phyloP scores from a whole-genome alignment of 192 early-diverging fungal genomes.

The Funneliformis geosporum region DNA sequence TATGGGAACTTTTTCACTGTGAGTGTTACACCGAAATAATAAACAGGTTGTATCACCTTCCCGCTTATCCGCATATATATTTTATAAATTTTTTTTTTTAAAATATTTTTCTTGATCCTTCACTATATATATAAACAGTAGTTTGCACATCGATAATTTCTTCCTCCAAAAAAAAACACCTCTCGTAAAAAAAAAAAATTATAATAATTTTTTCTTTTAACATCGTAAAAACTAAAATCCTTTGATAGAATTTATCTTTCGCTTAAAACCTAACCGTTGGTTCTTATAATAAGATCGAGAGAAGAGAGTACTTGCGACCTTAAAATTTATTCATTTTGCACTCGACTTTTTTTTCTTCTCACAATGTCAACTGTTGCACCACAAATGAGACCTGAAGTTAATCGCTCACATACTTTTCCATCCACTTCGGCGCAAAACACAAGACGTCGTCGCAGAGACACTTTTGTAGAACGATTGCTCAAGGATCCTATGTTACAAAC shows the following conservation, averaged over 20 bases:
- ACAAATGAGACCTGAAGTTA: neutral
- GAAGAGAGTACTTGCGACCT: neutral
- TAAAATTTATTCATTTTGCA: neutral
- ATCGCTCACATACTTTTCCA: neutral
- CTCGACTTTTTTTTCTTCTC: neutral
- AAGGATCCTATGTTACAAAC: constrained; percentile 31
- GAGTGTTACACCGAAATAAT: neutral
- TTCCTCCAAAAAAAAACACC: neutral
- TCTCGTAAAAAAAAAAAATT: neutral
- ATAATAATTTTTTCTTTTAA: neutral
- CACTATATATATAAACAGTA: neutral
- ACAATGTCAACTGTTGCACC: neutral
- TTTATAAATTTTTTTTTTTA: neutral
- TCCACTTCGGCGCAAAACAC: no score
- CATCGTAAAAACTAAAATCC: no score
- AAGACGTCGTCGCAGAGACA: constrained; percentile 2
- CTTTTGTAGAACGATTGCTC: constrained; percentile 23
- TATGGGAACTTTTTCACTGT: neutral
- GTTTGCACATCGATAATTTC: neutral
- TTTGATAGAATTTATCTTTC: neutral
- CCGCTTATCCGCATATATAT: neutral
- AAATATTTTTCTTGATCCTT: neutral
- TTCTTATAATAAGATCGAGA: neutral
- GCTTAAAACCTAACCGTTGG: neutral
- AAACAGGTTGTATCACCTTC: neutral